Evolutionary conservation across 1,139 yeast genomes (phyloP), one percentile per base, ranked within the genome.

Genomic region (Casaregolazyma suthepensis): DNA sequence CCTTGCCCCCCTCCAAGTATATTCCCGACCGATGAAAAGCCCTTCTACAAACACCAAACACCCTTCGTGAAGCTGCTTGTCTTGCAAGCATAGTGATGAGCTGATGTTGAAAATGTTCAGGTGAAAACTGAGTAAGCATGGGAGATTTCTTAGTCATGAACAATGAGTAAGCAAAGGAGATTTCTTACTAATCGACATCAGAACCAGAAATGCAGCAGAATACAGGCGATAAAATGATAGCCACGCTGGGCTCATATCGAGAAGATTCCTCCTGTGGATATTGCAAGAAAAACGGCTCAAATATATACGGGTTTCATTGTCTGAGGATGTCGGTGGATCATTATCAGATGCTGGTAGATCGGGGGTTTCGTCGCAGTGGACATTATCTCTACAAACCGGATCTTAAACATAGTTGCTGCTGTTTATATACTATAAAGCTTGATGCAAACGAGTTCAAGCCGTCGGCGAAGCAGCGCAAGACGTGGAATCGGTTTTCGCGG

Each of bases 291-390:
- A 66, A 63, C 69, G 68, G 74, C 57, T 76, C 80, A 0, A 71
- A 73, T 2, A 70, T 66, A 56, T 78, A 75, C 50, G 79, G 68
- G 2, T 70, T 78, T 3, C 77, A 77, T 18, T 56, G 76, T 1
- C 75, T 72, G 45, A 74, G 69, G 6, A 77, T 83, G 73, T 63
- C 82, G 0, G 71, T 80, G 12, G 64, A 65, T 20, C 77, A 77
- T 29, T 89, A 89, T 63, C 91, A 87, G 61, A 65, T 64, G 37
- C 66, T 87, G 58, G 79, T 90, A 57, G 84, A 87, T 61, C 72
- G 75, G 60, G 96, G 96, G 1, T 89, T 79, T 65, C 79, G 96
- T 66, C 71, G 98, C 51, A 85, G 94, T 35, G 97, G 97, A 0
- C 65, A 68, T 1, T 87, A 81, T 59, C 61, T 88, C 5, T 90